Evolutionary conservation across 345 rosid genomes (phyloP), one percentile per base, ranked within the genome.

Genomic region (Turritis glabra): DNA sequence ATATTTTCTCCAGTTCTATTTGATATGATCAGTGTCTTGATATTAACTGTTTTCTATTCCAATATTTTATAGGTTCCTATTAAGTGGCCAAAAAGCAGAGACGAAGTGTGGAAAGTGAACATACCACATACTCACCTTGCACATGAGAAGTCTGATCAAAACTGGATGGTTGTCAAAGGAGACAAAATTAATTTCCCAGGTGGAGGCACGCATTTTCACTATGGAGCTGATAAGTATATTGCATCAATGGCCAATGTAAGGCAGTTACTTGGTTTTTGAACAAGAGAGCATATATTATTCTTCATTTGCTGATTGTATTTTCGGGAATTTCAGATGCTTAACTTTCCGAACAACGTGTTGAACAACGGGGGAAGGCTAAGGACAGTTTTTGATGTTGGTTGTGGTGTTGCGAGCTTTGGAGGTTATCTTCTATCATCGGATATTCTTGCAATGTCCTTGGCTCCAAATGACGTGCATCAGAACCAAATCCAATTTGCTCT

Each of bases 91-190:
- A 89, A 83, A 79, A 93, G 98, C 78, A 84, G 98, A 84, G 98
- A 93, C 73, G 93, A 88, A 75, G 98, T 90, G 11, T 93, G 98
- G 98, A 93, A 93, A 82, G 98, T 80, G 64, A 93, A 90, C 80
- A 93, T 93, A 71, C 97, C 98, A 62, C 97, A 93, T 71, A 93
- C 98, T 70, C 97, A 90, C 80, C 96, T 90, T 78, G 98, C 97
- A 56, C 87, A 82, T 66, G 97, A 93, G 80, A 93, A 93, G 79
- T 93, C 98, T 80, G 97, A 90, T 76, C 97, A 93, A 84, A 90
- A 93, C 74, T 90, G 96, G 98, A 93, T 93, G 98, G 90, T 88
- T 84, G 97, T 90, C 2, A 88, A 89, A 86, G 97, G 96, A 46
- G 93, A 93, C 19, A 93, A 85, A 82, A 90, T 93, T 15, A 69